These are phyloP conservation scores for Lepiota venenata DNA, from an alignment of 768 basidiomycete species.

Conservation along the genomic window DNA sequence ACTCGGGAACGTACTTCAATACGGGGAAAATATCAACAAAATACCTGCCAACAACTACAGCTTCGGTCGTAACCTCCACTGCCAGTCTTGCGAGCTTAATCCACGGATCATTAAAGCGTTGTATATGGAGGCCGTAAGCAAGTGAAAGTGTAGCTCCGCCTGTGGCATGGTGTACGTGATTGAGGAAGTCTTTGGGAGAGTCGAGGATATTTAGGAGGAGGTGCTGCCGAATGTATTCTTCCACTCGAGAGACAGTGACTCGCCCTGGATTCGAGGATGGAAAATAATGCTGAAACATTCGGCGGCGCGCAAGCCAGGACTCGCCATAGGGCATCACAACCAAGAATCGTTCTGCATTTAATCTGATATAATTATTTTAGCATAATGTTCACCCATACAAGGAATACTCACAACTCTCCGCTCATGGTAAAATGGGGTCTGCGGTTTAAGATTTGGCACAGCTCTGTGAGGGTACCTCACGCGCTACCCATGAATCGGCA, in stretches of 20 bases:
- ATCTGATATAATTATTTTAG: conserved; percentile 20
- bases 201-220: conserved; percentile 11
- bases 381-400: neutral
- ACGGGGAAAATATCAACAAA: conserved; percentile 19
- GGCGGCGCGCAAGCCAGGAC: conserved; percentile 36
- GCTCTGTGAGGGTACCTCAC: too few relatives aligned
- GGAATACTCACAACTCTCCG: conserved; percentile 3
- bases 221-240: conserved; percentile 11
- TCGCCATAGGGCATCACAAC: conserved; percentile 36
- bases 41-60: conserved; percentile 15
- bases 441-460: too few relatives aligned
- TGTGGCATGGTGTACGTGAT: conserved; percentile 19
- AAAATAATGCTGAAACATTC: conserved; percentile 39
- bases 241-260: neutral
- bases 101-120: conserved; percentile 21
- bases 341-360: conserved; percentile 39
- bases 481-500: too few relatives aligned
- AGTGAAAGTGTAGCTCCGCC: conserved; percentile 19
- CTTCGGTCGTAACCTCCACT: conserved; percentile 14
- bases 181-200: conserved; percentile 8
- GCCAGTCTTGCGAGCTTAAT: conserved; percentile 16
- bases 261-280: conserved; percentile 22
- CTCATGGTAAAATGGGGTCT: neutral
- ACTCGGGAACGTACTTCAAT: conserved; percentile 23
- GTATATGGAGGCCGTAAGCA: conserved; percentile 25